phyloP scores from a whole-genome alignment of 192 early-diverging fungal species.

The Funneliformis mosseae region DNA sequence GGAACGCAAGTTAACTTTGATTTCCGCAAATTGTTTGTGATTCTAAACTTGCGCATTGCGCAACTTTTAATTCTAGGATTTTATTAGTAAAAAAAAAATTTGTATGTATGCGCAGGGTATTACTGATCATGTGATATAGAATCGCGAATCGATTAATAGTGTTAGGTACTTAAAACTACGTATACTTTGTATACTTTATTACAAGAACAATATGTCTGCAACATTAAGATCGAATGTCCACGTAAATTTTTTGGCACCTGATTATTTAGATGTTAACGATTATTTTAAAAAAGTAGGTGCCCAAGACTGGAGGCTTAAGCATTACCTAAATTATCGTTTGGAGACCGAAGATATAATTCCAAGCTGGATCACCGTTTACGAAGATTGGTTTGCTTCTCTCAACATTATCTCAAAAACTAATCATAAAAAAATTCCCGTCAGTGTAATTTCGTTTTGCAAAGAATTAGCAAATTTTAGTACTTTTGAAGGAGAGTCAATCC shows the following conservation, averaged over 20 bases:
- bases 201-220: neutral
- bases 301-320: neutral
- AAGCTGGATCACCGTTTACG: neutral
- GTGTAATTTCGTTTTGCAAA: neutral
- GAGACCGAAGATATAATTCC: neutral
- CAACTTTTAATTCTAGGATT: too few relatives aligned
- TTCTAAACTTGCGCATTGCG: too few relatives aligned
- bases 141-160: too few relatives aligned
- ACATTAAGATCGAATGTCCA: neutral
- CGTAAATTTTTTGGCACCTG: neutral
- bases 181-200: too few relatives aligned
- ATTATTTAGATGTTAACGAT: neutral
- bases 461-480: neutral
- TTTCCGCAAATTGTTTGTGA: too few relatives aligned
- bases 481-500: neutral
- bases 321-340: conserved; percentile 3
- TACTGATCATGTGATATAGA: too few relatives aligned
- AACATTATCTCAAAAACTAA: neutral
- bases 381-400: neutral
- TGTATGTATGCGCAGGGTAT: too few relatives aligned
- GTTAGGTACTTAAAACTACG: too few relatives aligned
- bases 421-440: neutral
- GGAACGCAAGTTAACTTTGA: too few relatives aligned
- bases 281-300: neutral
- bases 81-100: too few relatives aligned